Evolutionary conservation across 192 early-diverging fungal species (phyloP), one percentile per base, ranked within the genome.

Genomic region (Backusella tarrabulga): DNA sequence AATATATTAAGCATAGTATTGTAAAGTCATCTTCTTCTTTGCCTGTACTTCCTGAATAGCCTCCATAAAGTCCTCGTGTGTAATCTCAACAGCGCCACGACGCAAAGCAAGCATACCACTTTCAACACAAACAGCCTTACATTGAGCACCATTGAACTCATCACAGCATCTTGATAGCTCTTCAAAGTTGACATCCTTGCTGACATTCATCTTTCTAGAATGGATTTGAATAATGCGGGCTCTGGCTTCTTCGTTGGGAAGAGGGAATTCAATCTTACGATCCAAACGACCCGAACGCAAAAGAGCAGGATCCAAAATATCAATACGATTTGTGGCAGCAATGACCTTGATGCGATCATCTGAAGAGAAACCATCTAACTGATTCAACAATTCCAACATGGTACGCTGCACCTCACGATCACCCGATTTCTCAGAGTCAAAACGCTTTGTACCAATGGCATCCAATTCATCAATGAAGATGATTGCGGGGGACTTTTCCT

Each of bases 401-500:
- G 98, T 99, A 81, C 98, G 88, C 81, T 98, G 98, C 32, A 98
- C 97, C 85, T 98, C 98, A 80, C 97, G 94, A 88, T 99, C 98
- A 77, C 98, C 98, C 68, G 93, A 93, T 87, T 98, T 97, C 75
- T 98, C 97, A 79, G 91, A 93, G 82, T 98, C 96, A 72, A 98
- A 98, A 77, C 98, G 94, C 87, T 99, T 98, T n/a, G 98, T 98
- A 77, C 97, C 97, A 78, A 99, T 91, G 21, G 98, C 97, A 79
- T 99, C 97, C 84, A 98, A 89, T 85, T 99, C 98, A 85, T 98
- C 97, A 83, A 99, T 98, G 77, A 99, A 98, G 73, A 99, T 98
- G 81, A 99, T 99, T 35, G 98, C 93, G 12, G 98, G 98, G 15
- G 97, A 90, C 86, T 99, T 99, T 74, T 98, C 98, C 81, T 99